Evolutionary conservation across 768 basidiomycete species (phyloP).

Genomic region (Neoboletus brunneissimus): DNA sequence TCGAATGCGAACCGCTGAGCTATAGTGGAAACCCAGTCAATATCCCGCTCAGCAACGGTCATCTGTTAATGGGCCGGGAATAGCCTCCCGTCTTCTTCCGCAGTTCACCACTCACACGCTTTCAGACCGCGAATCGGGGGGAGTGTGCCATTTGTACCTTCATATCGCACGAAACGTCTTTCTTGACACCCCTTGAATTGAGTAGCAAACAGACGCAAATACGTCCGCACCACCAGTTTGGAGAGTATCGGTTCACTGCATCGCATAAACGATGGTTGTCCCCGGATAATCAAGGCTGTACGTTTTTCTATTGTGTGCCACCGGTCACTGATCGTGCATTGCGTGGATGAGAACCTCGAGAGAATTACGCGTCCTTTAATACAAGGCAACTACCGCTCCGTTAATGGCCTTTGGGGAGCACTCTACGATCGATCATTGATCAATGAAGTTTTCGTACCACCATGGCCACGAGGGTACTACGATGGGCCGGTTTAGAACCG

Average conservation of each 20-base stretch:
- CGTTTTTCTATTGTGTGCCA: not conserved
- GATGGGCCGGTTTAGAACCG: constrained; percentile 4
- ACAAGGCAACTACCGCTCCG: not conserved
- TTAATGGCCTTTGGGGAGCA: not conserved
- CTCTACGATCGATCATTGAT: constrained; percentile 15
- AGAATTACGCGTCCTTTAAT: not conserved
- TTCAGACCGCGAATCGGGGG: not conserved
- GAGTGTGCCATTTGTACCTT: not conserved
- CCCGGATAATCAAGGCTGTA: constrained; percentile 7
- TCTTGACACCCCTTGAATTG: not conserved
- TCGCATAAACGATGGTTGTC: constrained; percentile 6
- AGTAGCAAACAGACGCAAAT: not conserved
- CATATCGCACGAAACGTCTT: not conserved
- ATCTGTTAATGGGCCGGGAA: not conserved
- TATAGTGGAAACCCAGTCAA: constrained; percentile 14
- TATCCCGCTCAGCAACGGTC: constrained; percentile 14
- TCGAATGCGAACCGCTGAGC: not conserved
- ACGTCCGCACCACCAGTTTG: not conserved
- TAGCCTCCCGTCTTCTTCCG: constrained; percentile 5
- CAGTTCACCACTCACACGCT: not conserved
- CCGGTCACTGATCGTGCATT: not conserved
- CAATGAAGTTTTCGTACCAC: constrained; percentile 1
- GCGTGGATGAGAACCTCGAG: not conserved
- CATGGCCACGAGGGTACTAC: constrained; percentile 15
- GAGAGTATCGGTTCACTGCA: not conserved